phyloP scores from a whole-genome alignment of 345 rosid genomes.

The Rhizophora mangle region DNA sequence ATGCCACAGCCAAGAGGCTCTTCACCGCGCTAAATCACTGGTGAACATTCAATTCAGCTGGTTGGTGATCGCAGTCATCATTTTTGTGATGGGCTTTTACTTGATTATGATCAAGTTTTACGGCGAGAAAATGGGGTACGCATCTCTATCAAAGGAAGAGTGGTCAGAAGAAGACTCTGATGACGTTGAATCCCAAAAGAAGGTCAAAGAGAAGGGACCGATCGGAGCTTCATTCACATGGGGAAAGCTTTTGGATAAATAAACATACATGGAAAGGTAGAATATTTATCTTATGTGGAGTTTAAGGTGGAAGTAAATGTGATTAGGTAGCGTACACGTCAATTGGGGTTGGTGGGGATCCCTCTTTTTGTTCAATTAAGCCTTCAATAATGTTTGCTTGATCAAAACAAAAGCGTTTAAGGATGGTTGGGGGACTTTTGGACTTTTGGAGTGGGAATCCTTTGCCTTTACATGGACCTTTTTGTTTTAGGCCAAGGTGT shows the following conservation, averaged over 20 bases:
- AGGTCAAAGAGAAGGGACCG: conserved; percentile 8
- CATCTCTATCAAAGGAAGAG: conserved; percentile 38
- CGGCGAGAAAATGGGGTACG: conserved; percentile 38
- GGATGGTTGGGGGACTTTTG: background rate
- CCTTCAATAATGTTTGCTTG: conserved; percentile 30
- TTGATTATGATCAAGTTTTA: conserved; percentile 38
- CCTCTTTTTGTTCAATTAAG: conserved; percentile 18
- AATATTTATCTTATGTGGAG: background rate
- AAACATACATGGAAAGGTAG: conserved; percentile 37
- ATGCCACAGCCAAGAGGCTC: conserved; percentile 47
- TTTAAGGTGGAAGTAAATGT: background rate
- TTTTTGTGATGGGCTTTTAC: conserved; percentile 43
- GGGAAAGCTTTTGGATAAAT: conserved; percentile 26
- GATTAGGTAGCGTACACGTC: conserved; percentile 9
- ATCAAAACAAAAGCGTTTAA: conserved; percentile 1
- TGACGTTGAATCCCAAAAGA: conserved; percentile 46
- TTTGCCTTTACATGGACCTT: background rate
- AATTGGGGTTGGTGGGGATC: conserved; percentile 10
- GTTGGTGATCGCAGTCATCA: conserved; percentile 43
- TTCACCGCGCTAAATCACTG: conserved; percentile 70
- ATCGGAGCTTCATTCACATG: conserved; percentile 34
- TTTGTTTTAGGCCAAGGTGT: no score
- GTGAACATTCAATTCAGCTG: conserved; percentile 70
- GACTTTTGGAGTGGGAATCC: background rate
- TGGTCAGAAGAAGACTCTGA: conserved; percentile 29